Base-by-base conservation (phyloP, 2,329 filamentous ascomycete genomes). In the Chrysosporium keratinophilum region DNA sequence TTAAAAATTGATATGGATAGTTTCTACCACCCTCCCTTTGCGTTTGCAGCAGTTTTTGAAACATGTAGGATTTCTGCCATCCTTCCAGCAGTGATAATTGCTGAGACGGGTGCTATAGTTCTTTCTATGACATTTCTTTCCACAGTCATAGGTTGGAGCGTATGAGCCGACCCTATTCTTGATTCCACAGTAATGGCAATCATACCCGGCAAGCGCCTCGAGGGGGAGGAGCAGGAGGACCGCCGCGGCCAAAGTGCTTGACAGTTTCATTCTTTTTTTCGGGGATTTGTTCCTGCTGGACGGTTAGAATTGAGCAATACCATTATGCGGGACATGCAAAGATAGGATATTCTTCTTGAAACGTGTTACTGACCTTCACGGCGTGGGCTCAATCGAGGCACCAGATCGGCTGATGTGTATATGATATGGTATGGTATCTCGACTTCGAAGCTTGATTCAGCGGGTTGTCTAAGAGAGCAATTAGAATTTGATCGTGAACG, bases 31-130 rank as follows among this genome's bases (percentile, higher is more conserved):
- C 33, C 31, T 42, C 23, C 52, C 52, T 3, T 12, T 23, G 5
- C 37, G 17, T 15, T 23, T 50, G 52, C 52, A 54, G 45, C 52
- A 54, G 19, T 54, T 50, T 39, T 54, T 54, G 28, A 54, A 54
- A 23, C 52, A 54, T 28, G 52, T 54, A 14, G 52, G 52, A 33
- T 54, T 54, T 42, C 45, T 34, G 37, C 52, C 52, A 44, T 54
- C 52, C 37, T 48, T 49, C 52, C 52, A 54, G 39, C 52, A 54
- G 45, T 54, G 52, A 39, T 54, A 54, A 11, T 20, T 54, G 31
- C 39, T 33, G 12, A 54, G 37, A 23, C 42, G 11, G 17, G 52
- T 54, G 31, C 49, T 50, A 41, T 54, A 54, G 31, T 54, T 37
- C 10, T 49, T 49, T 28, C 49, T 54, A 23, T 54, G 44, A 17